phyloP scores from a whole-genome alignment of 1,284 basidiomycete species.

The Apiotrichum laibachii region DNA sequence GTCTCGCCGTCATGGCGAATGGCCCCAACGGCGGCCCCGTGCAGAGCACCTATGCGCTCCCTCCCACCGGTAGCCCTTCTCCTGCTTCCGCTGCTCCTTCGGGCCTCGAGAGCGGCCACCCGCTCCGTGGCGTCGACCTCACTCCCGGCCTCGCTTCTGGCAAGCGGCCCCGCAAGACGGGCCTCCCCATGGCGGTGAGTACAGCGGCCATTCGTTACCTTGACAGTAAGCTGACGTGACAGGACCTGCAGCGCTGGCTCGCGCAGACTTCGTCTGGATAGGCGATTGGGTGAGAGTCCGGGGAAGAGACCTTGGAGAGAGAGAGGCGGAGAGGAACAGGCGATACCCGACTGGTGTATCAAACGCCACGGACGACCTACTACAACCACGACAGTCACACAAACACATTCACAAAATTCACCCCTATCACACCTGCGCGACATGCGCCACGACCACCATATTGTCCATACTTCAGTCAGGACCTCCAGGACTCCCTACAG shows the following conservation, averaged over 20 bases:
- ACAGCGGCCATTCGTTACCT: neutral
- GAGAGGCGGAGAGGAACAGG: neutral
- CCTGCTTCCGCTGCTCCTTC: neutral
- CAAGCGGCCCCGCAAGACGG: slow-evolving; percentile 19
- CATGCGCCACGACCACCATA: no score
- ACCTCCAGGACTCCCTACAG: no score
- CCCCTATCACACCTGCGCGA: no score
- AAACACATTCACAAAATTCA: no score
- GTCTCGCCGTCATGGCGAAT: neutral
- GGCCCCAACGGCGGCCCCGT: neutral
- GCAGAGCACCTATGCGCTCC: neutral
- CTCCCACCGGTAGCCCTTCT: neutral
- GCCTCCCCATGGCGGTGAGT: slow-evolving; percentile 15
- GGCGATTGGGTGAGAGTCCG: no score
- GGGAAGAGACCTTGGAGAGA: neutral
- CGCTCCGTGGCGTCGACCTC: slow-evolving; percentile 15
- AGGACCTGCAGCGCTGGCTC: slow-evolving; percentile 24
- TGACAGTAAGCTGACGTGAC: neutral
- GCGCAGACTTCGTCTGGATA: slow-evolving; percentile 3
- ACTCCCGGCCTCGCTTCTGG: slow-evolving; percentile 20
- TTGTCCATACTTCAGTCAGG: no score
- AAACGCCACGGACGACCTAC: no score
- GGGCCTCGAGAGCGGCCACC: neutral
- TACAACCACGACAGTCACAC: no score
- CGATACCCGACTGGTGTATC: neutral